A percentile compares a stretch with the other conserved stretches of the same genome.
phyloP scores from a whole-genome alignment of 73 alveolate genomes.

The Durusdinium trenchii region DNA sequence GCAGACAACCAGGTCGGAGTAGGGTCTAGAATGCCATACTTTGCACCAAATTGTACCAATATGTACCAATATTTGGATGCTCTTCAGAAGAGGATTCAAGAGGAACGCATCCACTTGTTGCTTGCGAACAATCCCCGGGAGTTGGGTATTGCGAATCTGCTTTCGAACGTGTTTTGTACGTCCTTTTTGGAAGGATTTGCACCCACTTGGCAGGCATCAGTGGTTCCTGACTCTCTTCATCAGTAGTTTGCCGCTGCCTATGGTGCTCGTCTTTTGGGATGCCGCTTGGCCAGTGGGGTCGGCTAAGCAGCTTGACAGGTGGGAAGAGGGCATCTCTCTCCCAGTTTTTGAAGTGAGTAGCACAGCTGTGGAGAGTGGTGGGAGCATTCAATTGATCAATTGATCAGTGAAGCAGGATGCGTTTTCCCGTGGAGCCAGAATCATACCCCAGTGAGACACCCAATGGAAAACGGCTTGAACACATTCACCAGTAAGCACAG shows the following conservation, averaged over 20 bases:
- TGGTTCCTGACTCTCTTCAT: constrained; percentile 58
- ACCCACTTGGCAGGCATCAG: neutral
- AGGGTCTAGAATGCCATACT: no score
- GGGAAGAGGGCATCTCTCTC: no score
- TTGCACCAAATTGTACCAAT: no score
- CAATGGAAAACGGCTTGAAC: no score
- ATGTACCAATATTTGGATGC: neutral
- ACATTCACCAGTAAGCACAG: no score
- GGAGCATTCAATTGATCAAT: no score
- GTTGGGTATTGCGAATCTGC: neutral
- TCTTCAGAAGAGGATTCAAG: neutral
- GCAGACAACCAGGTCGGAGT: no score
- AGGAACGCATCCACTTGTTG: neutral
- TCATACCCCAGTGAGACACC: no score
- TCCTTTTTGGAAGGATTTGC: neutral
- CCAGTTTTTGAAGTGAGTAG: no score
- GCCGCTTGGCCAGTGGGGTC: constrained; percentile 13
- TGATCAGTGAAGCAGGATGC: no score
- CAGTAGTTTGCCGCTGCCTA: constrained; percentile 78
- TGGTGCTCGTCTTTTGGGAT: constrained; percentile 83
- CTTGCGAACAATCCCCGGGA: neutral
- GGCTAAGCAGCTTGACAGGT: neutral
- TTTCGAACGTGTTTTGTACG: neutral
- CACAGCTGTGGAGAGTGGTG: no score
- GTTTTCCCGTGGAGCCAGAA: no score